Base-by-base conservation (phyloP, 495 filamentous ascomycete genomes). In the Annulohypoxylon nitens region DNA sequence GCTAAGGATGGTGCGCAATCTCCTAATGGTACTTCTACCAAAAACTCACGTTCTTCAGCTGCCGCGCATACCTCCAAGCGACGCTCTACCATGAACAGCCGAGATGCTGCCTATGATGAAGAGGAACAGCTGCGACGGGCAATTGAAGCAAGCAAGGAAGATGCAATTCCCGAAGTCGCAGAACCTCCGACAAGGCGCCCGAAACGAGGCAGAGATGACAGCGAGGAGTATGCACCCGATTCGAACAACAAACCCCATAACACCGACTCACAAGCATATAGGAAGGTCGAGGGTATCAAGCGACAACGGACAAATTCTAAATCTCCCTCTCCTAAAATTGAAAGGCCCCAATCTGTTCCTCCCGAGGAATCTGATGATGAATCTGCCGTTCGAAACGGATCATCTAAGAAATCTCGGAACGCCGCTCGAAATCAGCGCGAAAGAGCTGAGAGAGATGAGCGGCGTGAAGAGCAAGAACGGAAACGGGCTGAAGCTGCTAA, bases 61-160 rank as follows among this genome's bases (percentile, higher is more conserved):
- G 82, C 79, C 36, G 82, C 79, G 57, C 82, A 84, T 53, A 81
- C 84, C n/a, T 86, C 87, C 25, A 98, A 98, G 77, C 90, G 96
- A 61, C 90, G 96, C 14, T 97, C 95, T 30, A 99, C 96, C 8
- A 97, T 98, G 93, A 97, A 98, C 76, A 98, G 97, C 79, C 89
- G 95, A 60, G 93, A 95, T 78, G 95, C 96, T 57, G 94, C 93
- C 5, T 98, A 98, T 77, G 95, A 98, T 72, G 95, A 97, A 81
- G 94, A 97, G 70, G 96, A 97, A 80, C 90, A 93, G 66, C 79
- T 99, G 34, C 89, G 93, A 65, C 87, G 91, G 73, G 97, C 94
- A 16, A 93, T 99, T 75, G 96, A 98, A 79, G 94, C 97, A 67
- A 99, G 96, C 83, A 98, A 94, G 80, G 89, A 92, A 74, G 88